Evolutionary conservation across 108 stramenopile species (phyloP), one percentile per base, ranked within the genome.

Genomic region (Skeletonema grethae): DNA sequence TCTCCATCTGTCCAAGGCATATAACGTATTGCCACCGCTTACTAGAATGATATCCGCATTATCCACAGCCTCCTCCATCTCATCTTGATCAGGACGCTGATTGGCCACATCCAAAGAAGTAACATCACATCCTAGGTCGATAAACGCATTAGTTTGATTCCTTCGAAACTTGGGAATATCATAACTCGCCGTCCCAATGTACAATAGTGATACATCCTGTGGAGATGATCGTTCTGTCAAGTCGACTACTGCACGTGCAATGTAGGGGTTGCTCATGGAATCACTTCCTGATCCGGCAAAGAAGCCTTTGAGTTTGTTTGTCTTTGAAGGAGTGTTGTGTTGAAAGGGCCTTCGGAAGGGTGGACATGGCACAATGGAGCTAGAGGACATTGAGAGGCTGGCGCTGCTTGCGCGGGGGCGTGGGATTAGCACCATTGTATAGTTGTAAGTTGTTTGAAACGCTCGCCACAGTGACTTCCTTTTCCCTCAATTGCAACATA

Each of bases 21-120:
- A 94, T 15, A 96, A 64, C 3, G 95, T 96, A 69, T 96, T 96
- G 12, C 95, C 95, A 11, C 91, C 95, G 32, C 84, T 72, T 3
- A 93, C 90, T 11, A 93, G 45, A 22, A 95, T 82, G 15, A 88
- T 71, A 61, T 91, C 82, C 1, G 89, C 88, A 32, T 61, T 53
- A 15, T 78, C 79, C 53, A 90, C 73, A 15, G 63, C 63, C 16
- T 78, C 53, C 60, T 69, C 50, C 39, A 87, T 73, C 16, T 78
- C 83, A 6, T 74, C 28, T 32, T 31, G 50, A 8, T 78, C 35
- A 18, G 72, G 61, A 59, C 64, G 76, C 25, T 45, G 28, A 68
- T 80, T 77, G 2, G 79, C 70, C 0, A 77, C 71, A 35, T 84
- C 65, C 2, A 71, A 22, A n/a, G 72, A 63, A 8, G 56, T 65